These are phyloP conservation scores for Solanum dulcamara DNA, from an alignment of 257 asterid genomes.

Conservation along the genomic window DNA sequence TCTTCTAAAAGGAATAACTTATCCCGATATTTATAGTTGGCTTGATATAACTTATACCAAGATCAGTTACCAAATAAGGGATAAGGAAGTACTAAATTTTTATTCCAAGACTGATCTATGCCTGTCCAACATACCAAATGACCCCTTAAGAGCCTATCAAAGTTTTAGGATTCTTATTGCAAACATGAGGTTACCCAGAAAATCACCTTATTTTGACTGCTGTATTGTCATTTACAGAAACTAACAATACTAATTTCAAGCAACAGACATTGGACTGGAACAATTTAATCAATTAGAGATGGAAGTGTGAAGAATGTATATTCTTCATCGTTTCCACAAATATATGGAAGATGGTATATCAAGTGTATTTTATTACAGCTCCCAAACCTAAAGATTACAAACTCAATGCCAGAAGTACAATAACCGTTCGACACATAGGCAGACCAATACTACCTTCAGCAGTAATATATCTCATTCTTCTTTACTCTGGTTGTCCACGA, in stretches of 20 bases:
- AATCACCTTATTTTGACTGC: neutral
- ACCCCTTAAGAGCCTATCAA: neutral
- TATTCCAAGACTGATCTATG: neutral
- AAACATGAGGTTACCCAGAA: neutral
- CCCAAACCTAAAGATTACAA: neutral
- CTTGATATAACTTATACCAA: neutral
- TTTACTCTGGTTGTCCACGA: slow-evolving; percentile 21
- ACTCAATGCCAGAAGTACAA: neutral
- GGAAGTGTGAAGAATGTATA: neutral
- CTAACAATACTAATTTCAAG: neutral
- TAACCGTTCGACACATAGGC: neutral
- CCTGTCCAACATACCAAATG: too few relatives aligned
- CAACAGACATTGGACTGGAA: neutral
- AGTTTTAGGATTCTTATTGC: neutral
- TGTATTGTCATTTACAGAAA: neutral
- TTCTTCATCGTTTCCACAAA: neutral
- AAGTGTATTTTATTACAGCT: neutral
- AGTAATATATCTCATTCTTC: slow-evolving; percentile 7
- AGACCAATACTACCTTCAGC: neutral
- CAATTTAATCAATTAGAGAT: neutral
- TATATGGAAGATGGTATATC: neutral
- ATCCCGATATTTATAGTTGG: too few relatives aligned
- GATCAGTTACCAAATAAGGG: neutral
- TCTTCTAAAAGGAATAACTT: too few relatives aligned
- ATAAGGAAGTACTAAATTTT: neutral